Base-by-base conservation (phyloP, 139 green algal species). In the Eudorina sp. region DNA sequence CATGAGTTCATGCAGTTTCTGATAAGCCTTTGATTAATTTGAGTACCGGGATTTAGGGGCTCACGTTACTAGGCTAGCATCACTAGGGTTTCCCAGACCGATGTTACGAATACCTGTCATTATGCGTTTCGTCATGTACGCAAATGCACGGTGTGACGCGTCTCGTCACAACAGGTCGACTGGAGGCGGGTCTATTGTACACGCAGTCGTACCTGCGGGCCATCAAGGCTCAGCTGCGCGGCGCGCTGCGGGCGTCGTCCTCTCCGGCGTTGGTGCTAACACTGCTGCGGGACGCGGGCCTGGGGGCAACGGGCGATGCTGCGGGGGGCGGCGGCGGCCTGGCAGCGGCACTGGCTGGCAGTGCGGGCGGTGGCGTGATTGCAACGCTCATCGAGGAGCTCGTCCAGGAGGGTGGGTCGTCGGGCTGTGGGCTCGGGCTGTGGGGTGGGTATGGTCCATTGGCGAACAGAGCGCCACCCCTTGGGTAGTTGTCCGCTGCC, bases 131-230 rank as follows among this genome's bases (percentile, higher is more conserved):
- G n/a, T n/a, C n/a, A n/a, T n/a, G n/a, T n/a, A n/a, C n/a, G n/a
- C n/a, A n/a, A n/a, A n/a, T n/a, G n/a, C n/a, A n/a, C n/a, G n/a
- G n/a, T n/a, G n/a, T n/a, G n/a, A n/a, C n/a, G n/a, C n/a, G n/a
- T n/a, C n/a, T n/a, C n/a, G n/a, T n/a, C n/a, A n/a, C n/a, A n/a
- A 5, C 88, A 91, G 97, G 96, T 21, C 90, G 93, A 11, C 85
- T 99, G 38, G 94, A 98, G 76, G 94, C 89, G 0, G 93, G 94
- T 0, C 91, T 98, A 46, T 83, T 99, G 69, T 98, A 98, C 92
- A 99, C 97, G 0, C 91, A 91, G 9, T 94, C 94, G 7, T 95
- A 97, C 92, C 89, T 98, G 53, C 85, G 91, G 0, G 92, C 95
- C 85, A 90, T 98, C 60, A 98, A 97, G 89, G 95, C 94, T 2